Evolutionary conservation across 73 alveolate genomes (phyloP), one percentile per base, ranked within the genome.

Genomic region (Stentor coeruleus): DNA sequence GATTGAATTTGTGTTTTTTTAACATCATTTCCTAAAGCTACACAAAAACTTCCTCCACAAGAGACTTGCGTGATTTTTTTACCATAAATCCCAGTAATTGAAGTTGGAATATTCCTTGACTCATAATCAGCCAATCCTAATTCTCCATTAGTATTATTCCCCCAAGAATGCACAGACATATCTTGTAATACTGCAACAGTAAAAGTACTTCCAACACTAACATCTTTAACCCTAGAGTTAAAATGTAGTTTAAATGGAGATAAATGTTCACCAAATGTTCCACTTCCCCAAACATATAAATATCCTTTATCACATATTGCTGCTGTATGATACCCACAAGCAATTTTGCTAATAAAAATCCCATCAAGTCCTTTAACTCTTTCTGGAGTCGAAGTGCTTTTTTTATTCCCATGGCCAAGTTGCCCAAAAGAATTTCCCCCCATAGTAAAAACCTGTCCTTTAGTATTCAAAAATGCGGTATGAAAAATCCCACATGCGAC

Each of bases 401-500:
- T 88, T 59, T 86, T 87, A 59, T 41, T 59, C 30, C 94, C 96
- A 3, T 37, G 41, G n/a, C 99, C 99, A 35, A 95, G 83, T 87
- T 95, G 92, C 0, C 99, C 99, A 35, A 91, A 93, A 75, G 90
- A 88, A 59, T 90, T 85, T 3, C 92, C 94, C 14, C 99, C 99
- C 84, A 91, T 82, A 0, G 97, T 86, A 76, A 76, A 93, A 33
- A 94, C 94, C 82, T 89, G 88, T 39, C 98, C 97, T 58, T 87
- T 79, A 35, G 88, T 86, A 38, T 93, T 90, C 49, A 94, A 79
- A 39, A 92, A 83, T 42, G 93, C 81, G 59, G 97, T 87, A 84
- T 96, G 99, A 33, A 84, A 74, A 38, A 91, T 83, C 14, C 99
- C 99, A 86, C 97, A 88, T 74, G 96, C 87, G 73, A 93, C 92